phyloP scores from a whole-genome alignment of 225 moss, liverwort and hornwort species.

The Polytrichum commune region DNA sequence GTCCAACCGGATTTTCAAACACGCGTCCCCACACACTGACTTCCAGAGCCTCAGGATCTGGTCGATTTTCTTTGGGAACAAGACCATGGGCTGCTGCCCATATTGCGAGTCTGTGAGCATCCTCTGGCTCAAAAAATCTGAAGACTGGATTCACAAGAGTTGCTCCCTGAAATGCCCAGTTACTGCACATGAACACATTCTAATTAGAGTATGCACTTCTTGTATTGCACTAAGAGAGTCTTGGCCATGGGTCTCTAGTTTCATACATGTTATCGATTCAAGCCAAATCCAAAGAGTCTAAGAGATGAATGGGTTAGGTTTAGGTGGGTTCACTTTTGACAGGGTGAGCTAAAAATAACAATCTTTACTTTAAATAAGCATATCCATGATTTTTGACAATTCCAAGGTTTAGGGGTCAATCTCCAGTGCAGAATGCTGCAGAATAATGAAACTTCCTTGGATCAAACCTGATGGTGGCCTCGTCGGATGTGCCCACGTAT shows the following conservation, averaged over 20 bases:
- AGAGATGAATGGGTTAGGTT: too few species aligned
- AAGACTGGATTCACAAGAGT: constrained; percentile 78
- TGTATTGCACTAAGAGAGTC: too few species aligned
- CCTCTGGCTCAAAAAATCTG: constrained; percentile 83
- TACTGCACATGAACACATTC: constrained; percentile 37
- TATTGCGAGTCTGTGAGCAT: constrained; percentile 87
- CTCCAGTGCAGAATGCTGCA: too few species aligned
- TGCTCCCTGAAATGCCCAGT: constrained; percentile 89
- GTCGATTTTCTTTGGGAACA: constrained; percentile 83
- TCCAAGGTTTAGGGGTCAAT: too few species aligned
- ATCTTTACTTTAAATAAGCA: too few species aligned
- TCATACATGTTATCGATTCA: too few species aligned
- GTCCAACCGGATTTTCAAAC: constrained; percentile 87
- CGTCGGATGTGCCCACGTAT: constrained; percentile 90
- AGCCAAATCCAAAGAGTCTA: too few species aligned
- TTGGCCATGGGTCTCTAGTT: too few species aligned
- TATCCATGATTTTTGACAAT: too few species aligned
- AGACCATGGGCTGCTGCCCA: constrained; percentile 92
- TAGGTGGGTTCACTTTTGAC: too few species aligned
- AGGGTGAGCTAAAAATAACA: too few species aligned
- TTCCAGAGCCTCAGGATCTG: constrained; percentile 66
- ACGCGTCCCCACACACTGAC: constrained; percentile 82
- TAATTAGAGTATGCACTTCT: too few species aligned
- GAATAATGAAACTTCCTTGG: neutral
- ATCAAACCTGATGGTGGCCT: constrained; percentile 79